Evolutionary conservation across 1,139 yeast species (phyloP).

Genomic region (Blastobotrys aristatus): DNA sequence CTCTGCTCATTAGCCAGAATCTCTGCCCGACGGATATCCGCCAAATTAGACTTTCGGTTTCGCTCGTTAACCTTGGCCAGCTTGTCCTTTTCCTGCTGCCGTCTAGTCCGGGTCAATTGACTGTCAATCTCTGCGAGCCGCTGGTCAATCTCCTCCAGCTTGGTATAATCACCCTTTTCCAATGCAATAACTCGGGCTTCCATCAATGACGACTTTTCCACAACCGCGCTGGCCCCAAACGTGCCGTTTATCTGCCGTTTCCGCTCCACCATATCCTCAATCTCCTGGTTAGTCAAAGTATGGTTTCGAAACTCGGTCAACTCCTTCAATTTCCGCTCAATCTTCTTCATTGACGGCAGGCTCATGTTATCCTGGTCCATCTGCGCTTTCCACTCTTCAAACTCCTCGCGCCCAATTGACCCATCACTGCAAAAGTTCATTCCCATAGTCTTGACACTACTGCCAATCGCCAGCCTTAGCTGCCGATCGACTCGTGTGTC

Average conservation of each 20-base stretch:
- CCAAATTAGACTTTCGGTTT: conserved; percentile 75
- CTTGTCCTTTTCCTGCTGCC: conserved; percentile 28
- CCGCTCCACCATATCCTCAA: conserved; percentile 71
- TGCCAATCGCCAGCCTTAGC: conserved; percentile 57
- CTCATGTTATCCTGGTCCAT: conserved; percentile 55
- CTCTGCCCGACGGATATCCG: conserved; percentile 77
- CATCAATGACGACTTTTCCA: conserved; percentile 64
- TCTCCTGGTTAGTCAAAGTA: conserved; percentile 68
- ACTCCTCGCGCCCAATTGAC: conserved; percentile 64
- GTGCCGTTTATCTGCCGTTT: conserved; percentile 56
- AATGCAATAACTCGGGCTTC: conserved; percentile 74
- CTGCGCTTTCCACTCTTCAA: conserved; percentile 59
- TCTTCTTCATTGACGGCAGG: conserved; percentile 59
- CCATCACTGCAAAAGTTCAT: conserved; percentile 78
- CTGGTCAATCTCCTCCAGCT: conserved; percentile 49
- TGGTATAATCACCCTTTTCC: conserved; percentile 54
- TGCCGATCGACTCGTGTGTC: conserved; percentile 38
- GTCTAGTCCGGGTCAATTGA: conserved; percentile 6
- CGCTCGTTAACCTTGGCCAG: conserved; percentile 70
- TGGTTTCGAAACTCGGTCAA: conserved; percentile 57
- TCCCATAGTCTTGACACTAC: conserved; percentile 65
- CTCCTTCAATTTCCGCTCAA: conserved; percentile 61
- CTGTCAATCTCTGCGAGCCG: conserved; percentile 38
- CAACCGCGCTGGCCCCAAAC: conserved; percentile 72
- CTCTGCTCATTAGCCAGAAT: conserved; percentile 54